phyloP scores from a whole-genome alignment of 139 green algal genomes.

The Zygnema circumcarinatum region DNA sequence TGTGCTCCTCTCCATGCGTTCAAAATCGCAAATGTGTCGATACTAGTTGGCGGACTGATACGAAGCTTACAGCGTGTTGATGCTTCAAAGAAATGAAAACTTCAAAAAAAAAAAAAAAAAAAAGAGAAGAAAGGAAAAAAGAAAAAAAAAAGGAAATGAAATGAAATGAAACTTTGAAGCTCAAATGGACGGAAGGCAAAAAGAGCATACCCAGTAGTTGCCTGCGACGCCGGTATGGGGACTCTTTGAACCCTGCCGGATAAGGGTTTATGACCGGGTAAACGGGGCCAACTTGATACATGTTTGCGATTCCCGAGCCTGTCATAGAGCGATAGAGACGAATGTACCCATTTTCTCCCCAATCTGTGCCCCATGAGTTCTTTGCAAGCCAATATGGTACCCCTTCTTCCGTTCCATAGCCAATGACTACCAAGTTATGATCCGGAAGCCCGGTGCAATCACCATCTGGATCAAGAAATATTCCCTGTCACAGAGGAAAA shows the following conservation, averaged over 20 bases:
- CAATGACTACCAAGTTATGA: slow-evolving; percentile 93
- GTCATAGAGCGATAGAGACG: not conserved
- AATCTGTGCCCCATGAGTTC: slow-evolving; percentile 93
- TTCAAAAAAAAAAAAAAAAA: not conserved
- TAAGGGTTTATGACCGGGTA: not conserved
- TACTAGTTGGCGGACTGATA: no score
- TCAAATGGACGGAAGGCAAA: not conserved
- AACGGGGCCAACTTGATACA: not conserved
- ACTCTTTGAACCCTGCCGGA: not conserved
- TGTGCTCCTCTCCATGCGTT: no score
- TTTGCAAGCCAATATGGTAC: slow-evolving; percentile 92
- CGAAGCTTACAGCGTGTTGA: not conserved
- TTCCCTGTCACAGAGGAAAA: slow-evolving; percentile 37
- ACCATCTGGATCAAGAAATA: slow-evolving; percentile 31
- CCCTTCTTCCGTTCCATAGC: slow-evolving; percentile 76
- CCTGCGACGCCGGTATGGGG: not conserved
- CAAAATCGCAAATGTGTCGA: no score
- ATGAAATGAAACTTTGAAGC: not conserved
- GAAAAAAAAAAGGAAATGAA: not conserved
- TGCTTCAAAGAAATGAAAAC: not conserved
- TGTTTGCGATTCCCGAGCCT: not conserved
- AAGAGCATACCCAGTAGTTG: not conserved
- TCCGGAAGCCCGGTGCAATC: slow-evolving; percentile 71
- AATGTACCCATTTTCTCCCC: slow-evolving; percentile 71
- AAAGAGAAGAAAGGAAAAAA: not conserved